These are phyloP conservation scores for Phytophthora uliginosa DNA, from an alignment of 352 stramenopile species.

Conservation along the genomic window DNA sequence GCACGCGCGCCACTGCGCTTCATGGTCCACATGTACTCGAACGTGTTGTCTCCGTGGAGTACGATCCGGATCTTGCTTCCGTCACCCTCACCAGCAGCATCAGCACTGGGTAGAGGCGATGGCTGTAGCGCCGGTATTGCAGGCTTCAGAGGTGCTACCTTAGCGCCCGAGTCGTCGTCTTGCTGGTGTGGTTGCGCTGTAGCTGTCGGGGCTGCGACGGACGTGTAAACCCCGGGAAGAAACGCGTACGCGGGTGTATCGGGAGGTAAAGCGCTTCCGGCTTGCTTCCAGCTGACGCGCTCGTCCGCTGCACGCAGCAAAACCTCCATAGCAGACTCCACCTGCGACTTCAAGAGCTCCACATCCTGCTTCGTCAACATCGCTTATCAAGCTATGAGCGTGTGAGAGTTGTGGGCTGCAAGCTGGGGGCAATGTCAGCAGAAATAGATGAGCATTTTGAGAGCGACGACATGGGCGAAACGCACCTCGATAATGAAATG, in stretches of 20 bases:
- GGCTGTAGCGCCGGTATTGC: constrained; percentile 1
- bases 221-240: constrained; percentile 70
- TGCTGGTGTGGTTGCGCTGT: constrained; percentile 17
- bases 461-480: constrained; percentile 28
- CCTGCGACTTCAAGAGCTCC: constrained; percentile 59
- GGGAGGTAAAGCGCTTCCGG: not conserved
- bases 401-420: not conserved
- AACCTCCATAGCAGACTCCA: constrained; percentile 68
- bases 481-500: constrained; percentile 29
- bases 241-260: constrained; percentile 51
- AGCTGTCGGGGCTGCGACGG: constrained; percentile 3
- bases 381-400: not conserved
- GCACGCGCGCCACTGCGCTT: constrained; percentile 54
- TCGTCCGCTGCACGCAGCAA: constrained; percentile 69
- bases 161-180: constrained; percentile 11
- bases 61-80: constrained; percentile 53
- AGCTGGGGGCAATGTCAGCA: not conserved
- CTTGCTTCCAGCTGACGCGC: constrained; percentile 67
- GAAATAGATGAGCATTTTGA: constrained; percentile 29
- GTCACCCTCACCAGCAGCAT: constrained; percentile 29
- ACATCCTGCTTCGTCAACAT: constrained; percentile 46
- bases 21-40: constrained; percentile 84
- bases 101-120: not conserved
- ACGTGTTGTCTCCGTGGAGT: constrained; percentile 85
- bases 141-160: constrained; percentile 10